Conservation (phyloP, 139 green algal species). For the Chlamydomonas sp. region DNA sequence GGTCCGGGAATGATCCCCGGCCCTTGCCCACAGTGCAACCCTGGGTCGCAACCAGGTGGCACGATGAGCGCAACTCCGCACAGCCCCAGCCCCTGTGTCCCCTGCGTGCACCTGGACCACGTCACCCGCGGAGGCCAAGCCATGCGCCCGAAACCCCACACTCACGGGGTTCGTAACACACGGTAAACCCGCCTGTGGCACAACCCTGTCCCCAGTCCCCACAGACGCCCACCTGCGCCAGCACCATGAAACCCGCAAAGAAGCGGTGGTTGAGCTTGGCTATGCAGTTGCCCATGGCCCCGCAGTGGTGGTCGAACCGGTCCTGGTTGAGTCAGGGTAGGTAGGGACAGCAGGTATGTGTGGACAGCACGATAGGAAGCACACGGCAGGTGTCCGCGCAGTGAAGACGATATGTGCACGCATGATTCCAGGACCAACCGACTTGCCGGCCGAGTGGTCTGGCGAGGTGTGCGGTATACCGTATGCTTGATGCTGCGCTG, state of each 20-base stretch:
- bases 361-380: not conserved
- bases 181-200: not conserved
- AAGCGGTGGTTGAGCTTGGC: slow-evolving; percentile 78
- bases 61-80: no score
- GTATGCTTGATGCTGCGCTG: no score
- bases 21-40: no score
- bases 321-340: slow-evolving; percentile 26
- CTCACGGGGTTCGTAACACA: not conserved
- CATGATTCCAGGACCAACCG: not conserved
- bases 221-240: slow-evolving; percentile 20
- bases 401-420: not conserved
- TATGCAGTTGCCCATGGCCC: slow-evolving; percentile 78
- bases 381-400: not conserved
- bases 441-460: not conserved
- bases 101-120: no score
- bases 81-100: no score
- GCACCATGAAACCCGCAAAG: slow-evolving; percentile 35
- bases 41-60: no score
- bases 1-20: no score
- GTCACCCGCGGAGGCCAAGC: not conserved
- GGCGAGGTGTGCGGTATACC: no score
- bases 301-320: slow-evolving; percentile 87
- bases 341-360: not conserved
- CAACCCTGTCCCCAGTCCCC: not conserved
- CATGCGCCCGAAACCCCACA: no score